Percentiles rank a stretch among this genome's conserved stretches.
Conservation (phyloP, 164 flowering plant genomes). For the Chloranthus sessilifolius region DNA sequence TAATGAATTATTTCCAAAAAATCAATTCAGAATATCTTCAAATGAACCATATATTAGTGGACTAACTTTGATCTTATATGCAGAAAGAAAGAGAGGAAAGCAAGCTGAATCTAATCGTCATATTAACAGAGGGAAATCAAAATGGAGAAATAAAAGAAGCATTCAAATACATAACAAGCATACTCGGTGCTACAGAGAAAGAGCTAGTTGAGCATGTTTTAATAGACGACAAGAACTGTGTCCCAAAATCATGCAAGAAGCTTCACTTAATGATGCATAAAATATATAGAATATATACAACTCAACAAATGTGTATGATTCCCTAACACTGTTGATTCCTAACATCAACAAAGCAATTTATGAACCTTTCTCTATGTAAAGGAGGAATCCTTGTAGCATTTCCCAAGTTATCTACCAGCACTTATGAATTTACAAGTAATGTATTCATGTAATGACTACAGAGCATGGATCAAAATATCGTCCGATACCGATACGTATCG, state of each 20-base stretch:
- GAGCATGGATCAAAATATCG: too few species aligned
- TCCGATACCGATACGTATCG: too few species aligned
- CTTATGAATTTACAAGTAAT: too few species aligned
- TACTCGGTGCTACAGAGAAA: slow-evolving; percentile 19
- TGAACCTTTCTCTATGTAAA: neutral
- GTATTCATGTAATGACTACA: too few species aligned
- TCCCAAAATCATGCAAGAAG: slow-evolving; percentile 16
- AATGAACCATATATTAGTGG: too few species aligned
- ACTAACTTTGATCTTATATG: neutral
- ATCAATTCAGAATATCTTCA: too few species aligned
- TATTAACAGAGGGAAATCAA: slow-evolving; percentile 29
- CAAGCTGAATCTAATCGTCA: slow-evolving; percentile 25
- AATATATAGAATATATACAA: slow-evolving; percentile 39
- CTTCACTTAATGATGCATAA: slow-evolving; percentile 26
- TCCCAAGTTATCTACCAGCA: too few species aligned
- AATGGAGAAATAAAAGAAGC: slow-evolving; percentile 24
- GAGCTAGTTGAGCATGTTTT: slow-evolving; percentile 31
- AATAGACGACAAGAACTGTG: slow-evolving; percentile 16
- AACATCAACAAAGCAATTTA: slow-evolving; percentile 39
- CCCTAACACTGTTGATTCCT: slow-evolving; percentile 20
- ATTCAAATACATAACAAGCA: slow-evolving; percentile 13
- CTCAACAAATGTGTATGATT: slow-evolving; percentile 27
- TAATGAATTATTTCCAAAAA: too few species aligned
- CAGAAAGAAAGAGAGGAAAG: slow-evolving; percentile 45
- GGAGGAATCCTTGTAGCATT: too few species aligned